Base-by-base conservation (phyloP, 176 grass and related monocot species). In the Oryza rufipogon region DNA sequence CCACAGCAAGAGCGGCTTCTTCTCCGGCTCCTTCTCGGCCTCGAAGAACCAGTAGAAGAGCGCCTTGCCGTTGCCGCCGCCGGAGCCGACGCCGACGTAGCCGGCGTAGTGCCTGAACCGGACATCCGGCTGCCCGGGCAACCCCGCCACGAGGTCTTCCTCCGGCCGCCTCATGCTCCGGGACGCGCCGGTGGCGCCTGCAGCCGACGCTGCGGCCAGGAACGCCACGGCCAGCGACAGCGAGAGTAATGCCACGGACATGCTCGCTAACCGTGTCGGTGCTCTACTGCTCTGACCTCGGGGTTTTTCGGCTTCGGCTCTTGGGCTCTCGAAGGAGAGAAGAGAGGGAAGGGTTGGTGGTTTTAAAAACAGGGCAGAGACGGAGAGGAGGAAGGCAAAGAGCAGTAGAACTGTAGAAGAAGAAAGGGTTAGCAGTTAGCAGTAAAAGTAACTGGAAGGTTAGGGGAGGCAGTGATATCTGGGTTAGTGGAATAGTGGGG, bases 21-120 rank as follows among this genome's bases (percentile, higher is more conserved):
- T 90, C 30, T 88, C 82, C 32, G 87, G 77, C 11, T 83, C 85
- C 64, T 73, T 69, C 77, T 93, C 82, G 9, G 96, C 96, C 85
- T 98, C 96, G 72, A 98, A 95, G 85, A 98, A 95, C 96, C 96
- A 98, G 89, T 95, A 98, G 91, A 98, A 98, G 69, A 98, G 89
- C 19, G 89, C 86, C 91, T 80, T 98, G 79, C 68, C 85, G 34
- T 41, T 41, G 39, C 39, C n/a, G n/a, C n/a, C n/a, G n/a, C n/a
- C n/a, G n/a, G n/a, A n/a, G n/a, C n/a, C 36, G 36, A 38, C 36
- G 36, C 36, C 81, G 58, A 92, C 93, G 45, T 98, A 94, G 28
- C 93, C 93, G 11, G 96, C 87, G 74, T 95, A 98, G 64, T 98
- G 96, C 51, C 74, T 66, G 85, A 98, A 98, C 39, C 71, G 73